These are phyloP conservation scores for Rhynchospora breviuscula DNA, from an alignment of 176 grass and related monocot genomes.

Conservation along the genomic window DNA sequence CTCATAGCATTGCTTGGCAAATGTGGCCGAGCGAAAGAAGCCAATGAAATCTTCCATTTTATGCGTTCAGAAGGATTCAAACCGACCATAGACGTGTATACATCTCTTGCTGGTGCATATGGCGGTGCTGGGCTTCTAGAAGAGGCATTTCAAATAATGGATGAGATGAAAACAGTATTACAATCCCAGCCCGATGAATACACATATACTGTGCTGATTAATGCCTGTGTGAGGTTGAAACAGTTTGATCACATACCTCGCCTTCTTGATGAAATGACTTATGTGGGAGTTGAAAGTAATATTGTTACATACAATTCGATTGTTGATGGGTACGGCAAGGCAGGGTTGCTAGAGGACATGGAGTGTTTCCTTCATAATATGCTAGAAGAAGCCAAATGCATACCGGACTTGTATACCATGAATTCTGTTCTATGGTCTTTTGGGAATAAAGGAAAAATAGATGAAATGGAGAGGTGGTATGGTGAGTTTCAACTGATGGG, in stretches of 20 bases:
- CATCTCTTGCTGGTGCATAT: slow-evolving; percentile 64
- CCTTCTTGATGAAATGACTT: slow-evolving; percentile 69
- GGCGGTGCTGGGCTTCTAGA: slow-evolving; percentile 55
- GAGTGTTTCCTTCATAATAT: slow-evolving; percentile 44
- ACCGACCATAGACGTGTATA: slow-evolving; percentile 64
- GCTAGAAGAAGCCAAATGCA: slow-evolving; percentile 52
- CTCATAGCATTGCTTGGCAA: slow-evolving; percentile 77
- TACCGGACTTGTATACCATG: slow-evolving; percentile 81
- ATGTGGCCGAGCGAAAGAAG: slow-evolving; percentile 53
- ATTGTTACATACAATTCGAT: slow-evolving; percentile 76
- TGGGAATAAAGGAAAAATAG: slow-evolving; percentile 49
- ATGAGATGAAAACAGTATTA: slow-evolving; percentile 61
- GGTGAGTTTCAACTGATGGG: slow-evolving; percentile 73
- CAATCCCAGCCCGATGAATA: slow-evolving; percentile 64
- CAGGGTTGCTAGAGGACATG: slow-evolving; percentile 58
- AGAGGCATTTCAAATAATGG: slow-evolving; percentile 47
- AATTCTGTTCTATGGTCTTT: slow-evolving; percentile 80
- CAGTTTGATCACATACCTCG: slow-evolving; percentile 45
- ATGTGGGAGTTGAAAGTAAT: slow-evolving; percentile 53
- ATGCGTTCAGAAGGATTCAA: slow-evolving; percentile 60
- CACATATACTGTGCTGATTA: slow-evolving; percentile 58
- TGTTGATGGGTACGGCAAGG: slow-evolving; percentile 73
- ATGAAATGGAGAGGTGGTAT: slow-evolving; percentile 81
- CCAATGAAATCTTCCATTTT: slow-evolving; percentile 47
- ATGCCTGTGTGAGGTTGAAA: slow-evolving; percentile 47